Base-by-base conservation (phyloP, 352 stramenopile genomes). In the Phytophthora citrophthora region DNA sequence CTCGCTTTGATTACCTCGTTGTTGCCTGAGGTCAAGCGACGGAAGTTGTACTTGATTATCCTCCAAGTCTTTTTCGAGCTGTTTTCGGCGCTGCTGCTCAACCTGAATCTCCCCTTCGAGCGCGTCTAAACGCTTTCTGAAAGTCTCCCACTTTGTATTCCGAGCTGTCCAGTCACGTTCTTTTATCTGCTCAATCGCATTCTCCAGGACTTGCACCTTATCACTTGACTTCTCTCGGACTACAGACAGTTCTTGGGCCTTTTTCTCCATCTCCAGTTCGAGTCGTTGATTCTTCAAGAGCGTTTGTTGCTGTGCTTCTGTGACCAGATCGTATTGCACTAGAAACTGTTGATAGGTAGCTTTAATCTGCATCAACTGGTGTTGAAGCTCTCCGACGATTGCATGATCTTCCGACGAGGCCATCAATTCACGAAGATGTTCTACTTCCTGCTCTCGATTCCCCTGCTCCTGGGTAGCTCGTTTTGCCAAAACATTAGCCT, bases 351-450 rank as follows among this genome's bases (percentile, higher is more conserved):
- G 87, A 65, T 93, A 95, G 12, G 77, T 89, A 4, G 71, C 40
- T 56, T 92, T 96, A n/a, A 96, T 86, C n/a, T 93, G 78, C 61
- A 95, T 81, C 13, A 98, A 69, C 61, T 97, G 83, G 27, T 93
- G 81, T 64, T 98, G 94, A 11, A 98, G 71, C 51, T 85, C 73
- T 1, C 89, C 94, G 34, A 98, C 94, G 29, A 98, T 78, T 4
- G 89, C 79, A 40, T 97, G 90, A 64, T 98, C 94, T 61, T 98
- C 93, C 2, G 77, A 94, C 0, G 86, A 76, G 0, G 72, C 78
- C 55, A 93, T 90, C 12, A 96, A 64, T 31, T 97, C 81, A 5
- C 72, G 70, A 6, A 92, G 54, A 10, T 87, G 79, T 4, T 93
- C 74, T 29, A 92, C 75, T 23, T 92, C 64, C 27, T 91, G 71